Percentiles rank a stretch among this genome's conserved stretches.
phyloP scores from a whole-genome alignment of 768 basidiomycete species.

The Sporobolomyces roseus region DNA sequence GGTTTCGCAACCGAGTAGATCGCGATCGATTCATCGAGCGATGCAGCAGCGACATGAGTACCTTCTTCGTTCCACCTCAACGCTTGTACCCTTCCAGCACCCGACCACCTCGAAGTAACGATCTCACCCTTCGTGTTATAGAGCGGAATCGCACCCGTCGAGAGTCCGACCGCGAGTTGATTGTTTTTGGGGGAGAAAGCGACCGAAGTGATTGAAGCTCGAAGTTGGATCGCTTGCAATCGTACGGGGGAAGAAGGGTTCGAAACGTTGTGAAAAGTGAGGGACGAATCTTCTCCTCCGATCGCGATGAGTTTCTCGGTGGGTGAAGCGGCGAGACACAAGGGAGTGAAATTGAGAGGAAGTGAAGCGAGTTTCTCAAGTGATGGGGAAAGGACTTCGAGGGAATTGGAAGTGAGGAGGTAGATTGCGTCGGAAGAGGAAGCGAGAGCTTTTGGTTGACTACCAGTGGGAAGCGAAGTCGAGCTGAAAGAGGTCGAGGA shows the following conservation, averaged over 20 bases:
- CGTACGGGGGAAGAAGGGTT: constrained; percentile 64
- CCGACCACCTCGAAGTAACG: constrained; percentile 8
- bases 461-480: constrained; percentile 16
- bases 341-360: constrained; percentile 48
- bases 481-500: neutral
- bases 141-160: constrained; percentile 34
- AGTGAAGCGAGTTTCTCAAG: constrained; percentile 53
- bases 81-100: constrained; percentile 16
- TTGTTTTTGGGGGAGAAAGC: constrained; percentile 64
- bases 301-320: constrained; percentile 24
- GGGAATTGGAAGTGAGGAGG: constrained; percentile 35
- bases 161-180: constrained; percentile 67
- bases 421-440: constrained; percentile 51
- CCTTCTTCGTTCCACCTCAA: constrained; percentile 25
- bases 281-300: constrained; percentile 62
- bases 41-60: constrained; percentile 16
- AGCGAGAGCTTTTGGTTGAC: constrained; percentile 29
- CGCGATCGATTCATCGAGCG: constrained; percentile 35
- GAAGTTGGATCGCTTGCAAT: constrained; percentile 59
- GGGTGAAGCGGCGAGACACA: constrained; percentile 47
- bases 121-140: constrained; percentile 19
- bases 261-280: constrained; percentile 70
- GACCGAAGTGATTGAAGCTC: constrained; percentile 66
- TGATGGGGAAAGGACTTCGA: constrained; percentile 51
- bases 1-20: constrained; percentile 30